A percentile compares a stretch with the other conserved stretches of the same genome.
These are phyloP conservation scores for Rhizophagus prolifer DNA, from an alignment of 192 early-diverging fungal species.

Conservation along the genomic window DNA sequence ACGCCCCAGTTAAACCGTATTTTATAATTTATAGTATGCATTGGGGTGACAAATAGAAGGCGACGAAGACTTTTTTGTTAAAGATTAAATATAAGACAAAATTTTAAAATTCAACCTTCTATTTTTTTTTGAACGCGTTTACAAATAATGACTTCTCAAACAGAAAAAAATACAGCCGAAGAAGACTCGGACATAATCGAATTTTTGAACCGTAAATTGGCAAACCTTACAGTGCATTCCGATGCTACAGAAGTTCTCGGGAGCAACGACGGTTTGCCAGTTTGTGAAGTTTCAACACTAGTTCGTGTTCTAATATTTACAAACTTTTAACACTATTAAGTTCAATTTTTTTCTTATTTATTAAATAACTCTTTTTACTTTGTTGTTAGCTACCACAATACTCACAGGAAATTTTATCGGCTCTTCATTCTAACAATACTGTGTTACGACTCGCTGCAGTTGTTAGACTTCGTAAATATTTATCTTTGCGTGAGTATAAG, in stretches of 20 bases:
- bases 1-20: no score
- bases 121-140: background rate
- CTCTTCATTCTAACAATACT: conserved; percentile 1
- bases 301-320: background rate
- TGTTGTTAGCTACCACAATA: conserved; percentile 10
- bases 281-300: conserved; percentile 16
- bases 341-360: background rate
- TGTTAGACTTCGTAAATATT: conserved; percentile 22
- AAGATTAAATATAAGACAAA: no score
- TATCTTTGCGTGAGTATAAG: conserved; percentile 14
- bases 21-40: no score
- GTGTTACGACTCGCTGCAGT: conserved; percentile 11
- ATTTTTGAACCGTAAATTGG: conserved; percentile 17
- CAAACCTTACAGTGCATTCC: conserved; percentile 5
- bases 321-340: background rate
- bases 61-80: no score
- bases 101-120: no score
- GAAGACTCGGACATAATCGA: conserved; percentile 24
- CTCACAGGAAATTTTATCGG: background rate
- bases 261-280: conserved; percentile 7
- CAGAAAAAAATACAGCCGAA: conserved; percentile 20
- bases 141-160: conserved; percentile 1
- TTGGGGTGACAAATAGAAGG: no score
- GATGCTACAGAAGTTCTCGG: conserved; percentile 6
- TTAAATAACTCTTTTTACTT: background rate